Conservation (phyloP, 2,329 filamentous ascomycete species). For the Claviceps sp. region DNA sequence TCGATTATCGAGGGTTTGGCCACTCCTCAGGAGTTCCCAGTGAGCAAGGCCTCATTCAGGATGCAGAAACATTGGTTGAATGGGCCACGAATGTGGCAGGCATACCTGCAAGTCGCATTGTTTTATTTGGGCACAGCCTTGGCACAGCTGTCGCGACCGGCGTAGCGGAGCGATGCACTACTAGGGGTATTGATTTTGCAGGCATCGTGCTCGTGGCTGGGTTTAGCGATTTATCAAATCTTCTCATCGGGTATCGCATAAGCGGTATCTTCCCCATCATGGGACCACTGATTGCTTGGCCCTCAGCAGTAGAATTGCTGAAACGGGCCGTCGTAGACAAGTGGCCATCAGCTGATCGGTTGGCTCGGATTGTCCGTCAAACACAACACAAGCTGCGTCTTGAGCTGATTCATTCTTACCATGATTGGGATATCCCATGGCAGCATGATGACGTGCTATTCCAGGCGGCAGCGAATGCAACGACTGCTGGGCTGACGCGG, state of each 20-base stretch:
- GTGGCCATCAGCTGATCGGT: slow-evolving; percentile 61
- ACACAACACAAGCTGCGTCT: slow-evolving; percentile 47
- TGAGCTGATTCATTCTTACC: slow-evolving; percentile 62
- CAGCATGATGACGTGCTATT: slow-evolving; percentile 54
- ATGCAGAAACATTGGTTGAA: slow-evolving; percentile 60
- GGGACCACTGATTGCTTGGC: slow-evolving; percentile 57
- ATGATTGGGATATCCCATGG: slow-evolving; percentile 76
- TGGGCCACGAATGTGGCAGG: slow-evolving; percentile 54
- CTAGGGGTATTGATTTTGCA: slow-evolving; percentile 54
- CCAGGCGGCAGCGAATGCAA: slow-evolving; percentile 41
- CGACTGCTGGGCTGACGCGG: slow-evolving; percentile 23
- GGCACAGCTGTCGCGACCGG: slow-evolving; percentile 75
- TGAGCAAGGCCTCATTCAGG: slow-evolving; percentile 68
- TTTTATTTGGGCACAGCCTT: slow-evolving; percentile 74
- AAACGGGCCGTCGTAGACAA: slow-evolving; percentile 57
- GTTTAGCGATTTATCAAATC: slow-evolving; percentile 60
- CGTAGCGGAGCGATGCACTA: slow-evolving; percentile 56
- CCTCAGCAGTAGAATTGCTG: slow-evolving; percentile 48
- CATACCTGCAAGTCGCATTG: slow-evolving; percentile 58
- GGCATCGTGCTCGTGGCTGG: slow-evolving; percentile 67
- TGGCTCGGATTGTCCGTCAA: slow-evolving; percentile 41
- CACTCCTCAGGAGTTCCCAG: slow-evolving; percentile 66
- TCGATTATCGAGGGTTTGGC: slow-evolving; percentile 87
- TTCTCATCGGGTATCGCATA: slow-evolving; percentile 67
- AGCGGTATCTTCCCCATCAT: slow-evolving; percentile 68